Evolutionary conservation across 164 flowering plant species (phyloP).

Genomic region (Vitis rupestris): DNA sequence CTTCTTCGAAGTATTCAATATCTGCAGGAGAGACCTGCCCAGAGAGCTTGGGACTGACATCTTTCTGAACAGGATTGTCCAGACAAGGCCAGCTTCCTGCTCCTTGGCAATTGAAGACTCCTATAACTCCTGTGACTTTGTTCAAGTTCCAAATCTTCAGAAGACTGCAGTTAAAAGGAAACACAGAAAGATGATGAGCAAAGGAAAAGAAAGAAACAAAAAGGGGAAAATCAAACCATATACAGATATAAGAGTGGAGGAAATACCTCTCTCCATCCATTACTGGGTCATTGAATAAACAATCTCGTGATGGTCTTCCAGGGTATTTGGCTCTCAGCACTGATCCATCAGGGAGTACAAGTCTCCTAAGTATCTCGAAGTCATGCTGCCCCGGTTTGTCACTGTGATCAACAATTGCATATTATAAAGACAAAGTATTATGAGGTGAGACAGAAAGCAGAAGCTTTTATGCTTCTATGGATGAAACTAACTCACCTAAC

Average conservation of each 20-base stretch:
- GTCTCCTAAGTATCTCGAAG: conserved; percentile 56
- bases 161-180: conserved; percentile 32
- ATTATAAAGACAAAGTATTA: neutral
- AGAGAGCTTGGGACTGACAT: conserved; percentile 14
- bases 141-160: conserved; percentile 77
- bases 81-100: conserved; percentile 61
- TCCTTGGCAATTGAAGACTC: conserved; percentile 75
- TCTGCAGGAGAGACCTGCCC: conserved; percentile 53
- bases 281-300: conserved; percentile 64
- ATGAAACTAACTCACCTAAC: conserved; percentile 41
- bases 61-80: conserved; percentile 22
- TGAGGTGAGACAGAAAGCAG: neutral
- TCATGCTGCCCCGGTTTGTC: conserved; percentile 72
- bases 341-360: conserved; percentile 80
- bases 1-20: conserved; percentile 56
- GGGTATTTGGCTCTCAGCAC: conserved; percentile 63
- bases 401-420: conserved; percentile 30
- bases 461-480: neutral
- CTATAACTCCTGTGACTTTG: conserved; percentile 55
- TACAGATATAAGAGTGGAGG: neutral
- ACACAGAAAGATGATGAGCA: neutral
- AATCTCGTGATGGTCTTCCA: conserved; percentile 67
- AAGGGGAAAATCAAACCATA: neutral
- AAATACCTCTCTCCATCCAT: conserved; percentile 60
- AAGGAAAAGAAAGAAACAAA: neutral